These are phyloP conservation scores for Trametes maxima DNA, from an alignment of 768 basidiomycete species.

Conservation along the genomic window DNA sequence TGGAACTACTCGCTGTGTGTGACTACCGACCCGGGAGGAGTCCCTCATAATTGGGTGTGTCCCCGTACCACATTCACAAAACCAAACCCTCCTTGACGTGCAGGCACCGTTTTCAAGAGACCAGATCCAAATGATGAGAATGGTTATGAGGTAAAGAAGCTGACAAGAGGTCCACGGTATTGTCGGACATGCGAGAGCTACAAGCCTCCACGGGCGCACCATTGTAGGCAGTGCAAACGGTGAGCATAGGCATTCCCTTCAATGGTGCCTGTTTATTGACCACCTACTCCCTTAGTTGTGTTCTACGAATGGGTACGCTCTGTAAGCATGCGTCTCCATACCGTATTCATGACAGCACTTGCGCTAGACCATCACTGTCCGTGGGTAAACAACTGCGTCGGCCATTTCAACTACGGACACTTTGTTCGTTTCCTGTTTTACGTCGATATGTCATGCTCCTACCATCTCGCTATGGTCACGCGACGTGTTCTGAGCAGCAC, in stretches of 20 bases:
- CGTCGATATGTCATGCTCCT: conserved; percentile 87
- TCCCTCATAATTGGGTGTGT: conserved; percentile 79
- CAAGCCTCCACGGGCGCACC: conserved; percentile 90
- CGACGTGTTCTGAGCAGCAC: conserved; percentile 56
- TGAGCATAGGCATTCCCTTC: conserved; percentile 39
- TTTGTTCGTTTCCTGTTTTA: conserved; percentile 92
- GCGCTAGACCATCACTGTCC: conserved; percentile 84
- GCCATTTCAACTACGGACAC: conserved; percentile 86
- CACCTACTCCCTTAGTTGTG: conserved; percentile 51
- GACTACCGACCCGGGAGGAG: conserved; percentile 79
- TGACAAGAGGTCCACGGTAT: conserved; percentile 79
- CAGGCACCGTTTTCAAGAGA: conserved; percentile 46
- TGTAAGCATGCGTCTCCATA: background rate
- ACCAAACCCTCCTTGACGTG: background rate
- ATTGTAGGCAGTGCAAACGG: conserved; percentile 87
- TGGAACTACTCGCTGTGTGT: conserved; percentile 92
- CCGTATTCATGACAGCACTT: conserved; percentile 15
- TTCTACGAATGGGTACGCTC: conserved; percentile 83
- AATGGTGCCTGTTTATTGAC: background rate
- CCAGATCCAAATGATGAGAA: conserved; percentile 69
- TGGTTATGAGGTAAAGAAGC: conserved; percentile 88
- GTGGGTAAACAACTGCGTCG: conserved; percentile 95
- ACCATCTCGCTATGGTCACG: conserved; percentile 85
- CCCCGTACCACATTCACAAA: background rate
- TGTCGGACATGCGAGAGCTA: conserved; percentile 85